Percentiles rank a stretch among this genome's conserved stretches.
Evolutionary conservation across 2,329 filamentous ascomycete genomes (phyloP).

Genomic region (Neofusicoccum umdonicola): DNA sequence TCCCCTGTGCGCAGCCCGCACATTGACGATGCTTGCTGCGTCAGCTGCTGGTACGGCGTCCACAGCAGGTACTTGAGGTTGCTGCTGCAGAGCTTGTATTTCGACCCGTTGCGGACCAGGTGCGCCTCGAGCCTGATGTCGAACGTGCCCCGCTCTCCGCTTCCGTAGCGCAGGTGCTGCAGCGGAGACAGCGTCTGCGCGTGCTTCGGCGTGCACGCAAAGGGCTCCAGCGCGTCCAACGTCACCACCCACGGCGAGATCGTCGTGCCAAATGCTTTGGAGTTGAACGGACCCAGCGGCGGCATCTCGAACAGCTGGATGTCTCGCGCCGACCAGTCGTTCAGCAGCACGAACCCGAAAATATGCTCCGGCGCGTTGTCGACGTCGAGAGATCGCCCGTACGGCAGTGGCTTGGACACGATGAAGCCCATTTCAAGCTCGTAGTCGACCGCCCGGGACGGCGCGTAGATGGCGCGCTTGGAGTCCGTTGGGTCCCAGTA

Average conservation of each 20-base stretch:
- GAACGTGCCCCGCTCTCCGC: slow-evolving; percentile 26
- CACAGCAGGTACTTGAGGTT: slow-evolving; percentile 43
- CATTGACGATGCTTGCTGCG: slow-evolving; percentile 44
- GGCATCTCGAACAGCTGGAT: slow-evolving; percentile 62
- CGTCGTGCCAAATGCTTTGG: slow-evolving; percentile 59
- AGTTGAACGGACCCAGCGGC: slow-evolving; percentile 60
- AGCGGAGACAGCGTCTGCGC: slow-evolving; percentile 19
- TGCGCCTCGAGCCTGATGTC: slow-evolving; percentile 26
- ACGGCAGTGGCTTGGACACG: slow-evolving; percentile 41
- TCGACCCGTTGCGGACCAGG: slow-evolving; percentile 23
- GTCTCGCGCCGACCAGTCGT: slow-evolving; percentile 64
- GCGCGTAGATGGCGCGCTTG: slow-evolving; percentile 50
- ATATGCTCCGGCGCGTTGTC: slow-evolving; percentile 52
- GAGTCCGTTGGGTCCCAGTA: slow-evolving; percentile 33
- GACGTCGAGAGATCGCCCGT: slow-evolving; percentile 41
- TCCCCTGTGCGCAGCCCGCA: slow-evolving; percentile 44
- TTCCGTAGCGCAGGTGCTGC: slow-evolving; percentile 27
- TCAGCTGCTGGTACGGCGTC: slow-evolving; percentile 47
- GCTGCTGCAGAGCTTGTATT: slow-evolving; percentile 28
- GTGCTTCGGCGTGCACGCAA: slow-evolving; percentile 24
- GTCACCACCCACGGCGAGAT: slow-evolving; percentile 64
- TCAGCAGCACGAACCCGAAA: slow-evolving; percentile 62
- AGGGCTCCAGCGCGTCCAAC: slow-evolving; percentile 53
- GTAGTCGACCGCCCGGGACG: slow-evolving; percentile 45
- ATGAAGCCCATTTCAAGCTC: slow-evolving; percentile 51